Evolutionary conservation across 1,284 basidiomycete species (phyloP).

Genomic region (Pseudozyma tsukubaensis): DNA sequence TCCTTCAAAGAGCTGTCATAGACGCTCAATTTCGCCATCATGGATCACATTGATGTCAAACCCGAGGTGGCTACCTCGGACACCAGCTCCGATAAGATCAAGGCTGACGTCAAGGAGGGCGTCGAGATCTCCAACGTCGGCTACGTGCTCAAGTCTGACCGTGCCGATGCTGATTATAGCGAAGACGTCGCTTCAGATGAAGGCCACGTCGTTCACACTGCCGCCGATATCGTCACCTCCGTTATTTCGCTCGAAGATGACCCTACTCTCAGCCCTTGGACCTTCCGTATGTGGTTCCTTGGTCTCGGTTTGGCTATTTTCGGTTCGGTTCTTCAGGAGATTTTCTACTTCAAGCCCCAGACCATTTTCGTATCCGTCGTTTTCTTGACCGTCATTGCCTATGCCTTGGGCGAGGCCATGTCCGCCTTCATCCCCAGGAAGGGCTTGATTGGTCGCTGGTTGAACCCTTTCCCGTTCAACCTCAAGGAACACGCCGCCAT

Average conservation of each 20-base stretch:
- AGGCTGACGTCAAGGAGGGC: conserved; percentile 27
- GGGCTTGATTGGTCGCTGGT: conserved; percentile 15
- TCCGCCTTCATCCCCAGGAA: conserved; percentile 16
- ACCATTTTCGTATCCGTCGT: conserved; percentile 24
- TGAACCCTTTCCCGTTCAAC: conserved; percentile 38
- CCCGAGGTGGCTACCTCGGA: conserved; percentile 18
- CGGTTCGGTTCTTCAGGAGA: conserved; percentile 26
- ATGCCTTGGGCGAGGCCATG: conserved; percentile 29
- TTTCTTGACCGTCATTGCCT: conserved; percentile 35
- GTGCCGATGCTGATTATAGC: conserved; percentile 10
- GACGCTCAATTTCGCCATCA: conserved; percentile 3
- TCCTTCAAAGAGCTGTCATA: background rate
- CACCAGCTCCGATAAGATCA: conserved; percentile 39
- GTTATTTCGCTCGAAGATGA: conserved; percentile 32
- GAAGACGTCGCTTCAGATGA: conserved; percentile 4
- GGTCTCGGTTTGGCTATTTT: conserved; percentile 31
- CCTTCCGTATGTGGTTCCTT: conserved; percentile 35
- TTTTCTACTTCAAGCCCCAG: conserved; percentile 39
- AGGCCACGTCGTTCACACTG: conserved; percentile 20
- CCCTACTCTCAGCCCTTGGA: conserved; percentile 34
- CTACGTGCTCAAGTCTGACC: conserved; percentile 29
- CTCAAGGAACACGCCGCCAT: conserved; percentile 43
- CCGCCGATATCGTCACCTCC: conserved; percentile 25
- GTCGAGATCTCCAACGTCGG: conserved; percentile 22
- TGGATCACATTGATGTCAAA: conserved; percentile 36